A percentile compares a stretch with the other conserved stretches of the same genome.
Conservation (phyloP, 805 yeast species). For the Wickerhamiella azyma region DNA sequence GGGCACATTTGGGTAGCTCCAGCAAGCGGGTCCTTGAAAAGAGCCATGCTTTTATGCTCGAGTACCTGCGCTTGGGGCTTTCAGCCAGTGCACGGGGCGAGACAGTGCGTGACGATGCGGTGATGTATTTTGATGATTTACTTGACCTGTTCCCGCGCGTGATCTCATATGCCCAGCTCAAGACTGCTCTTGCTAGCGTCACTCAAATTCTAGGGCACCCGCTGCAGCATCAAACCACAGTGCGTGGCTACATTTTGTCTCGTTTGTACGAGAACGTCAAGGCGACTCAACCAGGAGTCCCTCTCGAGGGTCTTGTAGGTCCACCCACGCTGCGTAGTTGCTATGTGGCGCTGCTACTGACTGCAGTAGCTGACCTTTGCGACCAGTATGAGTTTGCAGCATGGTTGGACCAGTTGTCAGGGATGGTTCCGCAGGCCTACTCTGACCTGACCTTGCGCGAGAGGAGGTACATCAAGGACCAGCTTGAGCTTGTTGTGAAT, state of each 20-base stretch:
- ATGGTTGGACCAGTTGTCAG: constrained; percentile 35
- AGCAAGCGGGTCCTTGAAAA: constrained; percentile 39
- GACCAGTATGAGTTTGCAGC: constrained; percentile 30
- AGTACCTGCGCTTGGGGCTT: constrained; percentile 20
- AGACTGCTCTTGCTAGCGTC: constrained; percentile 43
- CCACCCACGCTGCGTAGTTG: constrained; percentile 35
- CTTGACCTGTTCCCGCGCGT: constrained; percentile 42
- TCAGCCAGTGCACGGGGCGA: constrained; percentile 17
- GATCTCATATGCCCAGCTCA: constrained; percentile 41
- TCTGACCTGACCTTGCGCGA: constrained; percentile 11
- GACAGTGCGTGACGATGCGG: constrained; percentile 19
- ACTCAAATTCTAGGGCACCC: constrained; percentile 34
- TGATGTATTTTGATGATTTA: constrained; percentile 35
- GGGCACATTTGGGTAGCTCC: constrained; percentile 10
- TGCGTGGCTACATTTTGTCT: constrained; percentile 28
- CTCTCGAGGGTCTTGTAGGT: constrained; percentile 12
- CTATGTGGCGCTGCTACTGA: constrained; percentile 33
- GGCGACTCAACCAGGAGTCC: constrained; percentile 25
- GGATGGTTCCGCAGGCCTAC: constrained; percentile 25
- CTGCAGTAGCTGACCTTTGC: constrained; percentile 36
- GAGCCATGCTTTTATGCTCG: constrained; percentile 46
- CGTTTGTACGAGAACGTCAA: constrained; percentile 29
- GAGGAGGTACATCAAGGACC: constrained; percentile 14
- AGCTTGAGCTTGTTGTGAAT: constrained; percentile 14
- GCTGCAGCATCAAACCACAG: constrained; percentile 16